Evolutionary conservation across 352 stramenopile species (phyloP), one percentile per base, ranked within the genome.

Genomic region (Halophytophthora batemanensis): DNA sequence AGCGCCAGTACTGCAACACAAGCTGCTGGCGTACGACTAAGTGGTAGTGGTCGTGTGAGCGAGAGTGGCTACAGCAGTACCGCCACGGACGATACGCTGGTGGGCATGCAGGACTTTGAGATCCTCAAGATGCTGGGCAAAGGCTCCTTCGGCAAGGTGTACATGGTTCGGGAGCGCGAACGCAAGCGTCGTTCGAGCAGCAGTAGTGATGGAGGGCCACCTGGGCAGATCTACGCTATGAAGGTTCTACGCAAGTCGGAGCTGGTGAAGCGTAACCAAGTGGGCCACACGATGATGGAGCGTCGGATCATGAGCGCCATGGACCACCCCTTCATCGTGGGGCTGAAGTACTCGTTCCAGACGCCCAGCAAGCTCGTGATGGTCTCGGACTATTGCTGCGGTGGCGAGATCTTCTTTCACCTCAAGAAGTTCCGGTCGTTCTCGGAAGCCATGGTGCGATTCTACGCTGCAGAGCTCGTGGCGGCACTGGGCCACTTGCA

Each of bases 121-220:
- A 96, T 98, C 50, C 82, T 99, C 25, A 98, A 98, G 68, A 97
- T 98, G 70, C 95, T 98, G 60, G 96, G 96, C 35, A 98, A 98
- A 61, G 95, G 95, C 25, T 98, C 84, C 6, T 98, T 98, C 69
- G 94, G 93, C 62, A 98, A 98, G 63, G 96, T 99, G 25, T 99
- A 98, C 69, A 88, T 99, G 45, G 96, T 98, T 6, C 80, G 92
- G 31, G 53, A 55, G 6, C 67, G 64, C 3, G 65, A 71, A 8
- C 25, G 25, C 25, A 31, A 31, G 25, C 25, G 25, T 4, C 25
- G 25, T 8, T 31, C 25, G 25, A 31, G 25, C 25, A 31, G 8
- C 25, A 31, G 25, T 31, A 31, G 25, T 8, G 25, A 31, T 8
- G 25, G 25, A 10, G 25, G 25, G 25, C 25, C 25, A 8, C 25